phyloP scores from a whole-genome alignment of 768 basidiomycete genomes.

The Candolleomyces efflorescens region DNA sequence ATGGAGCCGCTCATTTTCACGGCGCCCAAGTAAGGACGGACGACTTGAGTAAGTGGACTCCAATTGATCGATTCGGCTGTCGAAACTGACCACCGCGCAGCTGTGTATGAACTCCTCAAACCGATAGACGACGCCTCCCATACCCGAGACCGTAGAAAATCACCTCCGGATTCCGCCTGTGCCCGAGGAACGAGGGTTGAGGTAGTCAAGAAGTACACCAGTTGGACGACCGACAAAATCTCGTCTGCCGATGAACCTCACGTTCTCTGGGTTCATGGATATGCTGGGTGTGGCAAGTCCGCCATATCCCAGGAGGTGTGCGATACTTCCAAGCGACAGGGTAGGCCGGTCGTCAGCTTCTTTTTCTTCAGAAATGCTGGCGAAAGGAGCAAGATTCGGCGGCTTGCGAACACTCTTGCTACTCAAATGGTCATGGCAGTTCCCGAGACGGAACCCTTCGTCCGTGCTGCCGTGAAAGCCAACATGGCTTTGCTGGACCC shows the following conservation, averaged over 20 bases:
- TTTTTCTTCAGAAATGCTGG: slow-evolving; percentile 10
- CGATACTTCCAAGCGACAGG: not conserved
- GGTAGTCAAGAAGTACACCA: not conserved
- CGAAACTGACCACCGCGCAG: not conserved
- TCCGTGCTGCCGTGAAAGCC: not conserved
- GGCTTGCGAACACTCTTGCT: slow-evolving; percentile 10
- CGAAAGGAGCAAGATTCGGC: not conserved
- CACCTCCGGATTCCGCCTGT: not conserved
- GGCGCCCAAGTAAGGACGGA: too few relatives aligned
- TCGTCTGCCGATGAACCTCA: not conserved
- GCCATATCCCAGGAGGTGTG: slow-evolving; percentile 14
- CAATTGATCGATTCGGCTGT: too few relatives aligned
- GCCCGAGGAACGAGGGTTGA: not conserved
- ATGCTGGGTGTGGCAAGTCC: slow-evolving; percentile 18
- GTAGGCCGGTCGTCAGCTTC: slow-evolving; percentile 9
- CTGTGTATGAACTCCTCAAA: not conserved
- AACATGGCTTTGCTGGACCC: not conserved
- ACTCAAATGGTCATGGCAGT: not conserved
- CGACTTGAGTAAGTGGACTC: too few relatives aligned
- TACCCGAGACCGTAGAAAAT: not conserved
- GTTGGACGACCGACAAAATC: not conserved
- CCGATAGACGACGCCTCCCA: not conserved
- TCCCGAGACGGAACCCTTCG: not conserved
- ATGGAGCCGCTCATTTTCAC: too few relatives aligned
- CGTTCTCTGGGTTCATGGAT: slow-evolving; percentile 15